Evolutionary conservation across 176 grass and related monocot species (phyloP).

Genomic region (Triticum urartu): DNA sequence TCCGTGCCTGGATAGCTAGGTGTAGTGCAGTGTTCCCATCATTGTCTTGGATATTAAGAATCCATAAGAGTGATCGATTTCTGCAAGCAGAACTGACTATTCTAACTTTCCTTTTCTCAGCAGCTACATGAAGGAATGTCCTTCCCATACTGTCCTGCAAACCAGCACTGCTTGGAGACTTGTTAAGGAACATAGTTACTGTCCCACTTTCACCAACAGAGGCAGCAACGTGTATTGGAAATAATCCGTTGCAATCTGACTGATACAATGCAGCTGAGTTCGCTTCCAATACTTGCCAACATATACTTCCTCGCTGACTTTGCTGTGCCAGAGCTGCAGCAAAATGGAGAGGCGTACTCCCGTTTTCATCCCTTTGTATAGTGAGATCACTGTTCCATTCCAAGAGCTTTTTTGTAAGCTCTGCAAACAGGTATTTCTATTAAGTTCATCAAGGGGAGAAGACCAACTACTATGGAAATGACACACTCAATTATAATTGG

Average conservation of each 20-base stretch:
- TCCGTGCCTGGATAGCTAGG: not conserved
- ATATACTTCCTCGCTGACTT: constrained; percentile 12
- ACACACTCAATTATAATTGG: not conserved
- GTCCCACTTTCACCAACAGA: not conserved
- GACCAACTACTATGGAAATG: not conserved
- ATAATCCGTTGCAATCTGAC: not conserved
- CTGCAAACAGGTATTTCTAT: not conserved
- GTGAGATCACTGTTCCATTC: constrained; percentile 13
- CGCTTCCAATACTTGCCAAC: not conserved
- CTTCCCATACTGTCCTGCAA: not conserved
- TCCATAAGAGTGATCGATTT: not conserved
- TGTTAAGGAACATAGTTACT: not conserved
- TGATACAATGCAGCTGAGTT: constrained; percentile 18
- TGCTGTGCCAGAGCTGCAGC: not conserved
- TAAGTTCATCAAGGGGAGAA: not conserved
- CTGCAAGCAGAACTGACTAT: constrained; percentile 2
- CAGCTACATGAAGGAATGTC: constrained; percentile 12
- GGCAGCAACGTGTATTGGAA: not conserved
- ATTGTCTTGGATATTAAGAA: constrained; percentile 13
- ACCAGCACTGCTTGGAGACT: not conserved
- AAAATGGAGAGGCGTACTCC: constrained; percentile 7
- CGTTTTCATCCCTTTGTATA: constrained; percentile 13
- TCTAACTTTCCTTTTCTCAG: not conserved
- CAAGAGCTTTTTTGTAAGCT: not conserved
- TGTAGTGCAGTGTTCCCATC: constrained; percentile 11